Base-by-base conservation (phyloP, 768 basidiomycete genomes). In the Naganishia randhawae region DNA sequence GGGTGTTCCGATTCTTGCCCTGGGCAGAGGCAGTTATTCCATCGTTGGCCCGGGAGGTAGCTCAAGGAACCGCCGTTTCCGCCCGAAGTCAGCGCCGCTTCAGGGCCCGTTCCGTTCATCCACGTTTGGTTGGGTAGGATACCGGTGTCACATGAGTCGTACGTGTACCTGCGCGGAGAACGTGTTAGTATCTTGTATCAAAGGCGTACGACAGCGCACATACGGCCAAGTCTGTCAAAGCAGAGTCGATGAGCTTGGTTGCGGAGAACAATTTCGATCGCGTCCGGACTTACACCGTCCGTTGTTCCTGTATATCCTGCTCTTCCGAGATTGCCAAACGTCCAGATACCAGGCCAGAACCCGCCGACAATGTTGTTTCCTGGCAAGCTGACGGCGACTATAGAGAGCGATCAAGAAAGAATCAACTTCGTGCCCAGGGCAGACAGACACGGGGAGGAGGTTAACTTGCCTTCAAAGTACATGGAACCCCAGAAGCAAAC, bases 331-430 rank as follows among this genome's bases (percentile, higher is more conserved):
- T 95, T 86, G 11, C 85, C 88, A 73, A 81, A 89, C 25, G 89
- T 90, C 91, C 91, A 92, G 1, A 85, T 85, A 83, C 88, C 92
- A 63, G 95, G 93, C 94, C 92, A 96, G 69, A 74, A 74, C 14
- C 77, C 78, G 33, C 74, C 73, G 7, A 75, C 66, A 9, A 61
- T 48, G 50, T 73, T 76, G 22, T 74, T 76, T 22, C 80, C 80
- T 2, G 80, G 80, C 5, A 80, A 70, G 1, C 72, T 72, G 1
- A 77, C 71, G 5, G 72, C 67, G 9, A 73, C 79, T 80, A 54
- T 29, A 9, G 19, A 55, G 7, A 31, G 27, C 7, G n/a, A 31
- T 29, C n/a, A 19, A 14, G 22, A n/a, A n/a, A n/a, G n/a, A n/a
- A n/a, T n/a, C n/a, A n/a, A n/a, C n/a, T n/a, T n/a, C n/a, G n/a